phyloP scores from a whole-genome alignment of 495 filamentous ascomycete species.

The Penicillium egyptiacum region DNA sequence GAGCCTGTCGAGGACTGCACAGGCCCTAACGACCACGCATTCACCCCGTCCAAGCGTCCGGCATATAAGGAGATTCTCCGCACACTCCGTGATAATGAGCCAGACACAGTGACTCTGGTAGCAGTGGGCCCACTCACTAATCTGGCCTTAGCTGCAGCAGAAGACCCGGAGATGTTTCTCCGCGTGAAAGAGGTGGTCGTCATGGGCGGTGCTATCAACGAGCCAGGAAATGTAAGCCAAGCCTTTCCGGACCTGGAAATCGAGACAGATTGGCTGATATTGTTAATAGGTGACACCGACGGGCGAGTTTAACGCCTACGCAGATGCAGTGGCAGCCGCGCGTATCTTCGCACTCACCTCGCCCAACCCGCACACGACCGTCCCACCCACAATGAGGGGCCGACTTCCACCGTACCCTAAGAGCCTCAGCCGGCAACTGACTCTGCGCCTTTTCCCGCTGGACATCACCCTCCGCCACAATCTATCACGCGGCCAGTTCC shows the following conservation, averaged over 20 bases:
- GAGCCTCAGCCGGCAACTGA: constrained; percentile 63
- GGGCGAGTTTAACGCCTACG: constrained; percentile 82
- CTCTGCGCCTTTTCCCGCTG: constrained; percentile 78
- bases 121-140: constrained; percentile 91
- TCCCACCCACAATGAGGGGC: constrained; percentile 57
- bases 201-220: constrained; percentile 90
- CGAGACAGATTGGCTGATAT: background rate
- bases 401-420: constrained; percentile 64
- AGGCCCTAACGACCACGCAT: constrained; percentile 47
- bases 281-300: constrained; percentile 61
- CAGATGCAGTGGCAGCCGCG: constrained; percentile 81
- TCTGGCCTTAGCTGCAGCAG: constrained; percentile 79
- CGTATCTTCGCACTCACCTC: constrained; percentile 89
- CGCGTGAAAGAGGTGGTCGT: constrained; percentile 86
- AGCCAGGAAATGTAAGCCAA: constrained; percentile 69
- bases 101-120: constrained; percentile 82
- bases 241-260: background rate
- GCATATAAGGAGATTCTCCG: constrained; percentile 85
- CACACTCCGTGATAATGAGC: constrained; percentile 71
- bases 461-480: constrained; percentile 82
- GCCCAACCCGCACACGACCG: constrained; percentile 62
- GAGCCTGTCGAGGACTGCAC: constrained; percentile 36
- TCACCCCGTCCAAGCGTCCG: constrained; percentile 67
- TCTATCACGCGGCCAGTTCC: constrained; percentile 61
- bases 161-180: constrained; percentile 83